A percentile compares a stretch with the other conserved stretches of the same genome.
Evolutionary conservation across 192 early-diverging fungal species (phyloP).

Genomic region (Diversispora eburnea): DNA sequence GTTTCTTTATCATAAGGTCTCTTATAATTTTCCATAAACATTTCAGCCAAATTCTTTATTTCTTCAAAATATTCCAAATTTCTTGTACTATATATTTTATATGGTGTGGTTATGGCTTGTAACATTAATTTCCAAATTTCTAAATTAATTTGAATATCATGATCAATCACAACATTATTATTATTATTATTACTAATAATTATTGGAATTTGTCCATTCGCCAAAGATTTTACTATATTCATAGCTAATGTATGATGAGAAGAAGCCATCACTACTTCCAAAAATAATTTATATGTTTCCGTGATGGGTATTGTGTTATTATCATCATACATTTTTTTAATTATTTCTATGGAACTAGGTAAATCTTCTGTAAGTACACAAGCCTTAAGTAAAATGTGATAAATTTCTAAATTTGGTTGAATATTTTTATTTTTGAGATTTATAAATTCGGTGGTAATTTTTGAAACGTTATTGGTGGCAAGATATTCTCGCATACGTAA

Average conservation of each 20-base stretch:
- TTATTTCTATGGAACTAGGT: conserved; percentile 7
- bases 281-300: conserved; percentile 9
- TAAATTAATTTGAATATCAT: background rate
- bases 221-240: background rate
- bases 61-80: background rate
- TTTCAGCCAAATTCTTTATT: background rate
- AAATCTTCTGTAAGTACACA: conserved; percentile 2
- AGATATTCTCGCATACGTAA: background rate
- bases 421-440: conserved; percentile 3
- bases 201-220: background rate
- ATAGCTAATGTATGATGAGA: background rate
- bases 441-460: background rate
- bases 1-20: conserved; percentile 2
- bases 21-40: background rate
- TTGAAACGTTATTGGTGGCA: background rate
- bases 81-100: background rate
- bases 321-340: conserved; percentile 2
- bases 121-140: conserved; percentile 7
- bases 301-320: background rate
- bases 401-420: conserved; percentile 12
- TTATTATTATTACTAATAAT: background rate
- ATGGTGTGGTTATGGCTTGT: conserved; percentile 2
- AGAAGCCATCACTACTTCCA: background rate
- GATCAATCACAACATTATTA: background rate
- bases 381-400: background rate